These are phyloP conservation scores for Rauvolfia tetraphylla DNA, from an alignment of 257 asterid species.

Conservation along the genomic window DNA sequence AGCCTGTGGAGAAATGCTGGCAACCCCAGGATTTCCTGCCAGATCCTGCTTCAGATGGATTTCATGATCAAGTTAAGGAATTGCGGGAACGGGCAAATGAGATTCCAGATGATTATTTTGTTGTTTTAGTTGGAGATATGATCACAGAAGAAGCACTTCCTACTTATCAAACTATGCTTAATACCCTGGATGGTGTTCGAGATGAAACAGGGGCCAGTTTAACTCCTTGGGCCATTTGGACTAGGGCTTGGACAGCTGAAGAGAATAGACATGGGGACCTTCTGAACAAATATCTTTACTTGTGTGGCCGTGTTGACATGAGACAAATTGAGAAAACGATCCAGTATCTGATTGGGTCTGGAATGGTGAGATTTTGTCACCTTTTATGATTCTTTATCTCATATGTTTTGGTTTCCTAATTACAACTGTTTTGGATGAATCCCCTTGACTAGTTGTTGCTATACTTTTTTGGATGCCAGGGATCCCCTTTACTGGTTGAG, in stretches of 20 bases:
- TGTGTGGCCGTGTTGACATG: constrained; percentile 78
- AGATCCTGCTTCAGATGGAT: constrained; percentile 75
- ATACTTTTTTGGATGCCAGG: neutral
- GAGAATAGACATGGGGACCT: constrained; percentile 89
- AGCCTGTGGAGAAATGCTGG: constrained; percentile 84
- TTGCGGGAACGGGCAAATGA: constrained; percentile 68
- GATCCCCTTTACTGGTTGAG: neutral
- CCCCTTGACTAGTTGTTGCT: neutral
- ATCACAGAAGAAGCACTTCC: constrained; percentile 92
- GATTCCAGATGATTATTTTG: constrained; percentile 74
- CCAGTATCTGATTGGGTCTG: constrained; percentile 81
- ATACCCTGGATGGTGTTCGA: constrained; percentile 76
- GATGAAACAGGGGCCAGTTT: constrained; percentile 89
- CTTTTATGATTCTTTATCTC: neutral
- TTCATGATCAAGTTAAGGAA: constrained; percentile 65
- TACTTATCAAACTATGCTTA: constrained; percentile 80
- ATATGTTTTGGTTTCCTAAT: neutral
- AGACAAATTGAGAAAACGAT: constrained; percentile 76
- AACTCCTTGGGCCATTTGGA: constrained; percentile 88
- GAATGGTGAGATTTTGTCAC: constrained; percentile 54
- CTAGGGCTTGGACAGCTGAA: constrained; percentile 87
- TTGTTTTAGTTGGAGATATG: constrained; percentile 80
- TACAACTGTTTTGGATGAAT: neutral
- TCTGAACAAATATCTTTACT: constrained; percentile 72
- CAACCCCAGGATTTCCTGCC: constrained; percentile 89